These are phyloP conservation scores for Leccinum subtestaceum DNA, from an alignment of 768 basidiomycete species.

Conservation along the genomic window DNA sequence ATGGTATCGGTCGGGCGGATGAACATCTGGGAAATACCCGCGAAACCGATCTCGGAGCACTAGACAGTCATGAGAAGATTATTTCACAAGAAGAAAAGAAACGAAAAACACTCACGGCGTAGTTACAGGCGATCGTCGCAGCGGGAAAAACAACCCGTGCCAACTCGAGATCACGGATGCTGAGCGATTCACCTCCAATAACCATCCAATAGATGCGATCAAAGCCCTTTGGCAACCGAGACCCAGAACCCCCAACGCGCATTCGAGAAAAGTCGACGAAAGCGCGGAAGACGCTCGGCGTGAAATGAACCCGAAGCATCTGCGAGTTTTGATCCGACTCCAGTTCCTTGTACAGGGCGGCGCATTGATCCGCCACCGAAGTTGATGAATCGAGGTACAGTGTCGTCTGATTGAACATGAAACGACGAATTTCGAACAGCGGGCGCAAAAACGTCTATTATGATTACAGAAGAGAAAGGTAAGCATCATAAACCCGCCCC, in stretches of 20 bases:
- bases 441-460: slow-evolving; percentile 30
- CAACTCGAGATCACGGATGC: slow-evolving; percentile 24
- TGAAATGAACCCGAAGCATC: slow-evolving; percentile 29
- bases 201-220: slow-evolving; percentile 33
- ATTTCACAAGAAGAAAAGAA: too few relatives aligned
- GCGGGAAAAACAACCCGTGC: slow-evolving; percentile 24
- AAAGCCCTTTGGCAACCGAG: slow-evolving; percentile 19
- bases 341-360: slow-evolving; percentile 24
- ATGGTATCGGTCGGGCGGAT: slow-evolving; percentile 24
- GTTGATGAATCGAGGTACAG: slow-evolving; percentile 28
- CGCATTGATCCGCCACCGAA: slow-evolving; percentile 29
- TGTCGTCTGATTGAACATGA: slow-evolving; percentile 34
- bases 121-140: slow-evolving; percentile 31
- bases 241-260: slow-evolving; percentile 14
- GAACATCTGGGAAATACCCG: slow-evolving; percentile 32
- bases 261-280: slow-evolving; percentile 29
- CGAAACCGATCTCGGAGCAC: slow-evolving; percentile 33
- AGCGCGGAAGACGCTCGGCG: slow-evolving; percentile 29
- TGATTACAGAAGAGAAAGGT: not conserved
- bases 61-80: slow-evolving; percentile 4
- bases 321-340: slow-evolving; percentile 22
- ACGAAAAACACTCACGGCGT: slow-evolving; percentile 21
- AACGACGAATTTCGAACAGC: slow-evolving; percentile 31
- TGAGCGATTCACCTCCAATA: slow-evolving; percentile 31
- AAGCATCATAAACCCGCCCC: slow-evolving; percentile 1